Evolutionary conservation across 1,284 basidiomycete genomes (phyloP), one percentile per base, ranked within the genome.

Genomic region (Leccinum insolens): DNA sequence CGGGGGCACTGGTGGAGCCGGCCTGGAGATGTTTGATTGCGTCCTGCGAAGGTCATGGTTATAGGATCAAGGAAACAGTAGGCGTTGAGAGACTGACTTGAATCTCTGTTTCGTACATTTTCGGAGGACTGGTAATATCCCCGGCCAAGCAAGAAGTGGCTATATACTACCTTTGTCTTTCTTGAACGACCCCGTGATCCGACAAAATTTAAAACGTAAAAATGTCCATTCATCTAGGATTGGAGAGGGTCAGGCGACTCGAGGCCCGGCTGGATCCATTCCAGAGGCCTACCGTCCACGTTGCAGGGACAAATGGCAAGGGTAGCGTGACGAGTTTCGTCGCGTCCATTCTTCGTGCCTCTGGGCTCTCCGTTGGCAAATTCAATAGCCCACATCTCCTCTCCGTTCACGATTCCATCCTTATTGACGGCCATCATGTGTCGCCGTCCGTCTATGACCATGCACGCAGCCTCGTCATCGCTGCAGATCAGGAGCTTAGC

Each of bases 231-330:
- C 89, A 93, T 71, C 88, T 98, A 9, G 89, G 90, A 2, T 84
- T 98, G 1, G 83, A 89, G 52, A 88, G 95, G 5, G 89, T 98
- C 72, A 77, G 77, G 25, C 79, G 71, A 6, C 83, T 98, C 3
- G 84, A 92, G 63, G 69, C 76, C 5, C 78, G 84, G 65, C 83
- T 98, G 2, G 89, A 89, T 0, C 82, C 85, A 0, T 90, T 92
- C 74, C 87, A 82, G 0, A 88, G 95, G 2, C 96, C 96, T 0
- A 95, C 96, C 2, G 86, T 96, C 49, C 98, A 99, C 76, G 87
- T 99, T 64, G 91, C 95, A 4, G 97, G 98, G 0, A 99, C 98
- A 0, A 99, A 99, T 80, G 97, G 97, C 37, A 99, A 99, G 80
- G 98, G 98, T 34, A 96, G 93, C 68, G 94, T 96, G 11, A 91